These are phyloP conservation scores for Phytophthora pini DNA, from an alignment of 352 stramenopile species.

Conservation along the genomic window DNA sequence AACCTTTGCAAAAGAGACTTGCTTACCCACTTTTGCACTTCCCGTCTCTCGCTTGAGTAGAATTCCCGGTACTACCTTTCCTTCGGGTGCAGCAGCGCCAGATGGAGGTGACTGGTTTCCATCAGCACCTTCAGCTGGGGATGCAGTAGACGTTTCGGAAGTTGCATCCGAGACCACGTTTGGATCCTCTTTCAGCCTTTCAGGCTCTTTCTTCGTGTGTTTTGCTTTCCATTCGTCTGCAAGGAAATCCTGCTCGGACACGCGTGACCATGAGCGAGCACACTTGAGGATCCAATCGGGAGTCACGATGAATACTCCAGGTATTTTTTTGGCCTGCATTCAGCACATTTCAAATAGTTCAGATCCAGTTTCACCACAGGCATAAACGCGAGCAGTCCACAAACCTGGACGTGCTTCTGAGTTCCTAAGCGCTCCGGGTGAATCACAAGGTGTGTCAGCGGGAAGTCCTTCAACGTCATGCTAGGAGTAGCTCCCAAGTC, in stretches of 20 bases:
- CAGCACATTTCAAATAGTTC: constrained; percentile 11
- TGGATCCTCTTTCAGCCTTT: constrained; percentile 21
- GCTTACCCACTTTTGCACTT: constrained; percentile 45
- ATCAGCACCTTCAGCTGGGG: constrained; percentile 8
- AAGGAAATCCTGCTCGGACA: constrained; percentile 69
- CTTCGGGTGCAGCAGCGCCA: constrained; percentile 11
- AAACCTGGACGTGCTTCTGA: constrained; percentile 79
- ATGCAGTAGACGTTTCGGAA: constrained; percentile 9
- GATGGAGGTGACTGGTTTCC: constrained; percentile 11
- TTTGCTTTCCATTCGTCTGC: constrained; percentile 71
- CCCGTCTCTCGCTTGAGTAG: constrained; percentile 22
- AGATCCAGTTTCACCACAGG: not conserved
- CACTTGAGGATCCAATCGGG: constrained; percentile 87
- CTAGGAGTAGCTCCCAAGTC: constrained; percentile 75
- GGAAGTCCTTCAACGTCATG: constrained; percentile 75
- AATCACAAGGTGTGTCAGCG: constrained; percentile 86
- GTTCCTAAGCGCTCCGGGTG: constrained; percentile 81
- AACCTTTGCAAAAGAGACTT: constrained; percentile 64
- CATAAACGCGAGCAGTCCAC: not conserved
- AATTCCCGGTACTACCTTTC: constrained; percentile 27
- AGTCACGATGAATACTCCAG: constrained; percentile 68
- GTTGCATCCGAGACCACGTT: not conserved
- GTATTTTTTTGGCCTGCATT: constrained; percentile 61
- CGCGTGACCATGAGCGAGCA: constrained; percentile 70
- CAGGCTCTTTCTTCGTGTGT: constrained; percentile 33